Percentiles rank a stretch among this genome's conserved stretches.
These are phyloP conservation scores for Atkinsonella texensis DNA, from an alignment of 2,329 filamentous ascomycete species.

Conservation along the genomic window DNA sequence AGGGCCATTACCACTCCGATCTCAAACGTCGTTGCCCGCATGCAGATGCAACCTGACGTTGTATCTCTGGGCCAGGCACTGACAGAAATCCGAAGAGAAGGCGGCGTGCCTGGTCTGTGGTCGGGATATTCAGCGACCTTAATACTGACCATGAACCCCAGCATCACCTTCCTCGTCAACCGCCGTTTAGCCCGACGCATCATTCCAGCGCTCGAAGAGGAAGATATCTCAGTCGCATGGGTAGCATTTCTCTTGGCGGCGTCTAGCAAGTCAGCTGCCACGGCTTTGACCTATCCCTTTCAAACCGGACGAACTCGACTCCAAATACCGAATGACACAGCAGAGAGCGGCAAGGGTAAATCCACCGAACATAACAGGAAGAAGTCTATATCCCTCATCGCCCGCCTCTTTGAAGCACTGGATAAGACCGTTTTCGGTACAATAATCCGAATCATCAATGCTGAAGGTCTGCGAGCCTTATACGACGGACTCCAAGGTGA, in stretches of 20 bases:
- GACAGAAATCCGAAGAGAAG: slow-evolving; percentile 51
- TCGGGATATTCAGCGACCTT: slow-evolving; percentile 74
- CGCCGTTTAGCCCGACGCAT: slow-evolving; percentile 53
- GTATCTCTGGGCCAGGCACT: slow-evolving; percentile 45
- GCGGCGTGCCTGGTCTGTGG: slow-evolving; percentile 70
- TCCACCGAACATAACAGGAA: slow-evolving; percentile 1
- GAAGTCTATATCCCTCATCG: slow-evolving; percentile 3
- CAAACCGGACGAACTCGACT: slow-evolving; percentile 72
- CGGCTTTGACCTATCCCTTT: slow-evolving; percentile 71
- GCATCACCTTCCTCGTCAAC: slow-evolving; percentile 75
- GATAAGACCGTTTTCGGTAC: slow-evolving; percentile 49
- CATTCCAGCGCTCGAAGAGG: slow-evolving; percentile 35
- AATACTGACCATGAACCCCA: slow-evolving; percentile 73
- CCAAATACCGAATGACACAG: slow-evolving; percentile 42
- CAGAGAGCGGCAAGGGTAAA: slow-evolving; percentile 8
- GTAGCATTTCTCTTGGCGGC: slow-evolving; percentile 48
- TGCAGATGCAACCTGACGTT: slow-evolving; percentile 52
- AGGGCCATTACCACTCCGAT: slow-evolving; percentile 70
- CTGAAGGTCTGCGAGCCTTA: slow-evolving; percentile 55
- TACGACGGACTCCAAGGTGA: slow-evolving; percentile 70
- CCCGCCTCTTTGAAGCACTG: slow-evolving; percentile 12
- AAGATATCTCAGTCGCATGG: slow-evolving; percentile 26
- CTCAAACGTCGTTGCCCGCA: slow-evolving; percentile 69
- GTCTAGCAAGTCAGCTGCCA: slow-evolving; percentile 65
- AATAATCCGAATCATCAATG: slow-evolving; percentile 43